A percentile compares a stretch with the other conserved stretches of the same genome.
phyloP scores from a whole-genome alignment of 2,329 filamentous ascomycete genomes.

The Tympanopsis confertula region DNA sequence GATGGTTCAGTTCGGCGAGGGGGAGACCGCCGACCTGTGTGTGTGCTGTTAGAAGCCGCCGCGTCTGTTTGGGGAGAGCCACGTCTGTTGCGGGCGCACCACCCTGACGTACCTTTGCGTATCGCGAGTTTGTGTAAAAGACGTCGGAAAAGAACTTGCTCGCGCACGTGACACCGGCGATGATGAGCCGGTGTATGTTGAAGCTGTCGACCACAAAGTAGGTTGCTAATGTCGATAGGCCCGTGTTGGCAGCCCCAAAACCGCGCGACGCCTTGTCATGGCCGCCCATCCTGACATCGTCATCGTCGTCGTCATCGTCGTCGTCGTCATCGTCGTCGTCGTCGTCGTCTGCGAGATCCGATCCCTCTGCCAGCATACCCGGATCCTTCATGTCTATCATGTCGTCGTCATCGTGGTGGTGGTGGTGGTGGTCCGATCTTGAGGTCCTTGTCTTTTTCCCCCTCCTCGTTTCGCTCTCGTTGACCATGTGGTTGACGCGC shows the following conservation, averaged over 20 bases:
- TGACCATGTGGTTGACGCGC: conserved; percentile 65
- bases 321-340: conserved; percentile 37
- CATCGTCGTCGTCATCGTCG: conserved; percentile 29
- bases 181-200: conserved; percentile 93
- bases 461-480: conserved; percentile 18
- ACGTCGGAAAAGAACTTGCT: conserved; percentile 99
- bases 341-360: conserved; percentile 28
- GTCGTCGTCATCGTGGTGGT: conserved; percentile 2
- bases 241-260: conserved; percentile 5
- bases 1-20: conserved; percentile 82
- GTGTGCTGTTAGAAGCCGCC: too few species aligned
- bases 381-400: too few species aligned
- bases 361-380: conserved; percentile 3
- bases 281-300: conserved; percentile 36
- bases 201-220: conserved; percentile 96
- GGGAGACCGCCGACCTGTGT: conserved; percentile 86
- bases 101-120: conserved; percentile 78
- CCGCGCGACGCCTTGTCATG: conserved; percentile 14
- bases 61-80: conserved; percentile 7
- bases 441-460: conserved; percentile 8
- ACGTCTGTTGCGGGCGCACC: conserved; percentile 6
- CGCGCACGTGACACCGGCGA: conserved; percentile 91
- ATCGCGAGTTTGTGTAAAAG: conserved; percentile 97
- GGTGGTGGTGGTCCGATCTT: conserved; percentile 3
- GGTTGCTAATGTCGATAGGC: conserved; percentile 26